Evolutionary conservation across 2,329 filamentous ascomycete species (phyloP).

Genomic region (Byssothecium circinans): DNA sequence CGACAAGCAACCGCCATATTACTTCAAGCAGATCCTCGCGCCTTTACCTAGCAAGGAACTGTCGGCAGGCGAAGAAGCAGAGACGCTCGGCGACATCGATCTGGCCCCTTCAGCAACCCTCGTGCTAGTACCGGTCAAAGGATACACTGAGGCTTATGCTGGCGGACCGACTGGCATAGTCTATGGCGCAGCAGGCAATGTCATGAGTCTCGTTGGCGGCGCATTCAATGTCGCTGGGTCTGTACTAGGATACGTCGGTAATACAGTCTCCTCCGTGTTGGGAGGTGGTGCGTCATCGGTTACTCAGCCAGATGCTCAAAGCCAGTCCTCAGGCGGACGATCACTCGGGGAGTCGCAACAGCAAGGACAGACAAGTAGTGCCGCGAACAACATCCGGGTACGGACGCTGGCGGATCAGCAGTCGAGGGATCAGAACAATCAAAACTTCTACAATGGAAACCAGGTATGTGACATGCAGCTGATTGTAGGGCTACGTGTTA

Average conservation of each 20-base stretch:
- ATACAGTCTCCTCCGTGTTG: conserved; percentile 33
- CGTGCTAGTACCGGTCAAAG: conserved; percentile 72
- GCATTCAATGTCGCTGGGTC: conserved; percentile 39
- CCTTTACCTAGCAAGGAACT: conserved; percentile 76
- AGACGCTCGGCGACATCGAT: conserved; percentile 68
- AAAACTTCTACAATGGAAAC: conserved; percentile 89
- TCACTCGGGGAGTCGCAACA: conserved; percentile 10
- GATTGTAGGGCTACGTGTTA: no score
- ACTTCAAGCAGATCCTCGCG: conserved; percentile 80
- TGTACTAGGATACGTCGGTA: conserved; percentile 38
- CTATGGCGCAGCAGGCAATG: conserved; percentile 23
- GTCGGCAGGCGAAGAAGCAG: conserved; percentile 72
- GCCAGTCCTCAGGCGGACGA: conserved; percentile 13
- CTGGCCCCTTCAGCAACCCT: conserved; percentile 80
- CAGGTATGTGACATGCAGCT: conserved; percentile 64
- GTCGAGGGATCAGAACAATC: conserved; percentile 57
- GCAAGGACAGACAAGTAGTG: conserved; percentile 15
- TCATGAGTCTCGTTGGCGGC: conserved; percentile 37
- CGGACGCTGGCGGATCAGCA: conserved; percentile 50
- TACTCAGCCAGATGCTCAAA: conserved; percentile 13
- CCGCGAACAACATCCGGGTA: conserved; percentile 41
- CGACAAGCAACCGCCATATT: conserved; percentile 62
- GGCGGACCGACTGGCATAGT: conserved; percentile 36
- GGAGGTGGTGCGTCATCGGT: conserved; percentile 19
- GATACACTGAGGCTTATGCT: conserved; percentile 62